Evolutionary conservation across 176 grass and related monocot species (phyloP), one percentile per base, ranked within the genome.

Genomic region (Oryza meridionalis): DNA sequence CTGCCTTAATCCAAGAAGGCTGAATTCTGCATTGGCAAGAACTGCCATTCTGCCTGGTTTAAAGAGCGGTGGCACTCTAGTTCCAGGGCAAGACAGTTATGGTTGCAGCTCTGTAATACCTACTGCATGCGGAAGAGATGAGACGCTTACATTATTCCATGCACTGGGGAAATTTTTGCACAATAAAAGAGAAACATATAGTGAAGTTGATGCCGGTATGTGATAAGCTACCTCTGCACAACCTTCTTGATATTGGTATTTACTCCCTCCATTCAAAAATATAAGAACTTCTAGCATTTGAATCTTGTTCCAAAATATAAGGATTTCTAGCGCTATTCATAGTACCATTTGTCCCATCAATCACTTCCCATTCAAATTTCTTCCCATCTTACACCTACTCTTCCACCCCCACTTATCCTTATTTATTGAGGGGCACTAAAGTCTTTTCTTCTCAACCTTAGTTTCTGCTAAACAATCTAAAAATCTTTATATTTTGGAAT

Each of bases 111-210:
- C 42, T 90, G n/a, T 66, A 65, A 45, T 68, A 69, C 21, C 75
- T 67, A 82, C 88, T 75, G 73, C 75, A 88, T 92, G 81, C 67
- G 93, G 96, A 88, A 98, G 89, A 85, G 93, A 98, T 72, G 96
- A 98, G 84, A 94, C 93, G 33, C 91, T 95, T 79, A 80, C 89
- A 67, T 58, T 98, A 74, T 98, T 98, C 88, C 96, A 98, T 87
- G 93, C 96, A 31, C 70, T 98, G 51, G 96, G 96, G 19, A 98
- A 98, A 72, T 94, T 98, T 88, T 77, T 98, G 72, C 96, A 98
- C 90, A 98, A 98, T 82, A 98, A 98, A 76, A 95, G 96, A 82
- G 87, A 93, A 73, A 70, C 69, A 46, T 11, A 78, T 82, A 62
- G 50, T 79, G 77, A 83, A 72, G 50, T 42, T 51, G 71, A 80